A percentile compares a stretch with the other conserved stretches of the same genome.
Conservation (phyloP, 2,329 filamentous ascomycete genomes). For the Clarireedia sp. region DNA sequence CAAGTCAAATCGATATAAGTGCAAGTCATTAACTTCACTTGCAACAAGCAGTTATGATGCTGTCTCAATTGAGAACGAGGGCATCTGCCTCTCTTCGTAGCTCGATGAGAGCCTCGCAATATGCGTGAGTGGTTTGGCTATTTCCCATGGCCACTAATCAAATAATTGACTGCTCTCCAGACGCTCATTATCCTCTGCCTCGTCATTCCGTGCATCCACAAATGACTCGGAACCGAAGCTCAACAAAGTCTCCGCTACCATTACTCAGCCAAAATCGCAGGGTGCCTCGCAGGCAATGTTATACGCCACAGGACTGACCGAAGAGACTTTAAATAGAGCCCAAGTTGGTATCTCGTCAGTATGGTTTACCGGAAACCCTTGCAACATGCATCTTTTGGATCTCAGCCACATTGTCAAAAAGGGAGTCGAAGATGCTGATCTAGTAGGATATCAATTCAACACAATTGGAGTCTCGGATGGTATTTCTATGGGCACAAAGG, state of each 20-base stretch:
- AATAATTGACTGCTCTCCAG: slow-evolving; percentile 18
- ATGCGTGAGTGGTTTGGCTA: slow-evolving; percentile 20
- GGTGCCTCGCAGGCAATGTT: slow-evolving; percentile 98
- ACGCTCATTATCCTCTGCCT: slow-evolving; percentile 26
- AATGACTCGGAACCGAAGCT: slow-evolving; percentile 39
- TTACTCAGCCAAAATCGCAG: slow-evolving; percentile 97
- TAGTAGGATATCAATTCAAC: slow-evolving; percentile 97
- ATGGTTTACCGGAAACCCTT: slow-evolving; percentile 97
- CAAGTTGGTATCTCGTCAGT: slow-evolving; percentile 97
- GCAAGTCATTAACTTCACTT: slow-evolving; percentile 7
- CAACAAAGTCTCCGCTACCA: slow-evolving; percentile 75
- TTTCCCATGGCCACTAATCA: slow-evolving; percentile 2
- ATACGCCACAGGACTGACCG: slow-evolving; percentile 83
- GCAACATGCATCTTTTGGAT: slow-evolving; percentile 97
- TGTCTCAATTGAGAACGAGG: slow-evolving; percentile 26
- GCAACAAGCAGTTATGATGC: slow-evolving; percentile 13
- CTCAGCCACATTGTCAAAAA: slow-evolving; percentile 49
- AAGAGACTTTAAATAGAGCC: slow-evolving; percentile 87
- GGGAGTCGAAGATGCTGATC: slow-evolving; percentile 64
- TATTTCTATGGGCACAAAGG: slow-evolving; percentile 96
- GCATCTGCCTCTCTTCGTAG: slow-evolving; percentile 23
- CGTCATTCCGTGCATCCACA: slow-evolving; percentile 19
- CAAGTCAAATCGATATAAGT: neutral
- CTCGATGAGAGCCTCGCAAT: slow-evolving; percentile 25
- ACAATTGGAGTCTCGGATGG: slow-evolving; percentile 96